Evolutionary conservation across 495 filamentous ascomycete genomes (phyloP).

Genomic region (Terfezia boudieri): DNA sequence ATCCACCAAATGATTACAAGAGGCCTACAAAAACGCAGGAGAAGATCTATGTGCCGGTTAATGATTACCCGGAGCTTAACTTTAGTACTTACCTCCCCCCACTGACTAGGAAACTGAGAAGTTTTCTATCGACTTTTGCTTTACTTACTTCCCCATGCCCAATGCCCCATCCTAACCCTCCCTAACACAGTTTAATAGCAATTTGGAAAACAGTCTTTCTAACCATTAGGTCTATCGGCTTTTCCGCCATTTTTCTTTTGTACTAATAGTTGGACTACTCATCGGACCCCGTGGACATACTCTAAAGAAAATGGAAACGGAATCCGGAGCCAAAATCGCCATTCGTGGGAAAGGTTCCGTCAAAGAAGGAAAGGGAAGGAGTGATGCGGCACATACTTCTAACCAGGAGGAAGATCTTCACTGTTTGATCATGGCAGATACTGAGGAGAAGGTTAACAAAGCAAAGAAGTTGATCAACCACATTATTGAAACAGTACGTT

Average conservation of each 20-base stretch:
- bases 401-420: slow-evolving; percentile 71
- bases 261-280: slow-evolving; percentile 65
- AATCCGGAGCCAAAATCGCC: slow-evolving; percentile 58
- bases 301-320: slow-evolving; percentile 62
- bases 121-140: background rate
- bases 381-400: slow-evolving; percentile 59
- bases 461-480: slow-evolving; percentile 60
- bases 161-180: slow-evolving; percentile 4
- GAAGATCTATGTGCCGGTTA: slow-evolving; percentile 28
- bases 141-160: background rate
- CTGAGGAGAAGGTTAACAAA: slow-evolving; percentile 62
- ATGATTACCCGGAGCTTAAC: slow-evolving; percentile 99
- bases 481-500: slow-evolving; percentile 52
- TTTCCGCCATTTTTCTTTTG: slow-evolving; percentile 7
- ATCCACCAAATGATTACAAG: slow-evolving; percentile 20
- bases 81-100: slow-evolving; percentile 98
- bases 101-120: background rate
- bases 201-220: slow-evolving; percentile 4
- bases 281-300: slow-evolving; percentile 74
- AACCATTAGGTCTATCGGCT: slow-evolving; percentile 11
- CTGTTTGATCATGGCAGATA: slow-evolving; percentile 65
- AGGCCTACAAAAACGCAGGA: slow-evolving; percentile 19
- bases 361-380: slow-evolving; percentile 64
- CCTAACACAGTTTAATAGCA: slow-evolving; percentile 3
- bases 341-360: slow-evolving; percentile 70